phyloP scores from a whole-genome alignment of 2,329 filamentous ascomycete species.

The Aureobasidium sp. region DNA sequence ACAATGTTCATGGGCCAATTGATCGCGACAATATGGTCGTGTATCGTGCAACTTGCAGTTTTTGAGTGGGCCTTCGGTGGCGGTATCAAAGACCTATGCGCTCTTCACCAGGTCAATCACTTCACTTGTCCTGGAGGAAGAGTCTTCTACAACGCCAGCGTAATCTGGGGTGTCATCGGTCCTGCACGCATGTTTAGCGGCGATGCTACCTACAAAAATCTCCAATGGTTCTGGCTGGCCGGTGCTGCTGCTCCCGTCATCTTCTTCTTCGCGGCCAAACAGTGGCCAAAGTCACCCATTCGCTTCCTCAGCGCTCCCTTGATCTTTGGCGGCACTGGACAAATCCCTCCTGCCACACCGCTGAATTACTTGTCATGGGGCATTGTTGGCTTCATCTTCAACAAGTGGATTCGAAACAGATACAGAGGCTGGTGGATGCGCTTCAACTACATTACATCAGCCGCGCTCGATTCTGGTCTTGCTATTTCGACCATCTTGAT shows the following conservation, averaged over 20 bases:
- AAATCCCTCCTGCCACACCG: conserved; percentile 75
- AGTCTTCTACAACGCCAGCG: conserved; percentile 74
- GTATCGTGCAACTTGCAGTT: conserved; percentile 62
- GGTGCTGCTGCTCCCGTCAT: conserved; percentile 68
- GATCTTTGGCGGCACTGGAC: conserved; percentile 72
- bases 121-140: conserved; percentile 89
- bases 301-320: conserved; percentile 47
- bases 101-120: conserved; percentile 70
- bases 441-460: conserved; percentile 83
- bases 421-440: conserved; percentile 78
- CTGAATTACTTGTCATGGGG: conserved; percentile 87
- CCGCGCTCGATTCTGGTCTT: conserved; percentile 73
- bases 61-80: conserved; percentile 50
- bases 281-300: conserved; percentile 14
- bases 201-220: conserved; percentile 56
- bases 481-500: conserved; percentile 77
- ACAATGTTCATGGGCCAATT: conserved; percentile 70
- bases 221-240: conserved; percentile 67
- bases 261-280: conserved; percentile 47
- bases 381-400: conserved; percentile 77
- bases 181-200: conserved; percentile 69
- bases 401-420: conserved; percentile 63
- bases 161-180: conserved; percentile 33
- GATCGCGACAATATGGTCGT: conserved; percentile 48
- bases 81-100: conserved; percentile 68